These are phyloP conservation scores for Aureobasidium sp. DNA, from an alignment of 2,329 filamentous ascomycete species.

Conservation along the genomic window DNA sequence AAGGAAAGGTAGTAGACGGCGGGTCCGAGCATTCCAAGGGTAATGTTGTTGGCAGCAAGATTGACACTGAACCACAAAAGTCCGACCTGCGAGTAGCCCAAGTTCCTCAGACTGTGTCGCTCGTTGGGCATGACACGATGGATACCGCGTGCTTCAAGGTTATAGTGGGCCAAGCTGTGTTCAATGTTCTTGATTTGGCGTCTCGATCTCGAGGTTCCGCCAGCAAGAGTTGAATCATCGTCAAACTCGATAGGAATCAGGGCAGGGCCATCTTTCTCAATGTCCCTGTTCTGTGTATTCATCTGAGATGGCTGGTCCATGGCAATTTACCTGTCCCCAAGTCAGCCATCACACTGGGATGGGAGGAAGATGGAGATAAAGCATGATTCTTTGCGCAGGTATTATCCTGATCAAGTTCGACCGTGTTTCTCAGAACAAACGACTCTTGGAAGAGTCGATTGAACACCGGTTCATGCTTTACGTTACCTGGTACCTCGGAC, in stretches of 20 bases:
- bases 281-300: slow-evolving; percentile 13
- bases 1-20: slow-evolving; percentile 54
- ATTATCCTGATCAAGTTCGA: slow-evolving; percentile 50
- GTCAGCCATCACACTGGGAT: slow-evolving; percentile 17
- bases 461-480: slow-evolving; percentile 33
- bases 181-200: slow-evolving; percentile 29
- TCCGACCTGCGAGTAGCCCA: slow-evolving; percentile 39
- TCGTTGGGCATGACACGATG: slow-evolving; percentile 51
- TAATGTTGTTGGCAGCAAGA: slow-evolving; percentile 56
- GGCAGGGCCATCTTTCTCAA: slow-evolving; percentile 21
- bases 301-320: slow-evolving; percentile 23
- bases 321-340: neutral
- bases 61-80: slow-evolving; percentile 58
- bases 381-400: slow-evolving; percentile 49
- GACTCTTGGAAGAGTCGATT: slow-evolving; percentile 14
- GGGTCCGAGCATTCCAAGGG: slow-evolving; percentile 57
- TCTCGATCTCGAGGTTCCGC: slow-evolving; percentile 6
- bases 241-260: slow-evolving; percentile 7
- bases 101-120: slow-evolving; percentile 42
- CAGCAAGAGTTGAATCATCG: slow-evolving; percentile 7
- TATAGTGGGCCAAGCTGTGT: slow-evolving; percentile 41
- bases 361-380: slow-evolving; percentile 26
- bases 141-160: slow-evolving; percentile 55
- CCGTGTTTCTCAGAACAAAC: slow-evolving; percentile 46
- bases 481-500: slow-evolving; percentile 25